Conservation (phyloP, 805 yeast species). For the Ogataea dorogensis region DNA sequence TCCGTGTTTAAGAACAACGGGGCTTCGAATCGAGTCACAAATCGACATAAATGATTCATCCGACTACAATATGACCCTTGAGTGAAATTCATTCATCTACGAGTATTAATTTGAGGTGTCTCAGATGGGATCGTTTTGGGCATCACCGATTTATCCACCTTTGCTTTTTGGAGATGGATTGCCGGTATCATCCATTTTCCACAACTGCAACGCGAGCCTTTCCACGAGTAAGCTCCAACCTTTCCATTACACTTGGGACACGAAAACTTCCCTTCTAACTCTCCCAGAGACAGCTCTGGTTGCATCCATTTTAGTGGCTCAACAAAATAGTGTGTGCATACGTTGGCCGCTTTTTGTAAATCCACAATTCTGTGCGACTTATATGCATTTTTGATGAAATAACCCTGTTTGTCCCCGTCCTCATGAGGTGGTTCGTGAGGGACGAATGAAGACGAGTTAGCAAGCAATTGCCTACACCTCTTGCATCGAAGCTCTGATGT, state of each 20-base stretch:
- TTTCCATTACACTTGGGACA: slow-evolving; percentile 86
- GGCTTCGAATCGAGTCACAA: slow-evolving; percentile 13
- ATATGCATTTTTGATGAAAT: slow-evolving; percentile 62
- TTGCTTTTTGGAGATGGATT: slow-evolving; percentile 72
- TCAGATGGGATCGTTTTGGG: slow-evolving; percentile 2
- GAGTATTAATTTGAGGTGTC: neutral
- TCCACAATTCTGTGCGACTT: slow-evolving; percentile 60
- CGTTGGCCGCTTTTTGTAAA: slow-evolving; percentile 51
- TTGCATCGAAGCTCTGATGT: slow-evolving; percentile 60
- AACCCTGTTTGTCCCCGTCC: slow-evolving; percentile 60
- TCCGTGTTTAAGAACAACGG: slow-evolving; percentile 16
- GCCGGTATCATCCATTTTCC: slow-evolving; percentile 97
- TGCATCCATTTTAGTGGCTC: slow-evolving; percentile 96
- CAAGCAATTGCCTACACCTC: slow-evolving; percentile 72
- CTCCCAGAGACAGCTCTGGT: slow-evolving; percentile 66
- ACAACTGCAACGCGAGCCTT: slow-evolving; percentile 90
- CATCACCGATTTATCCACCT: slow-evolving; percentile 81
- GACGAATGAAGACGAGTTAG: slow-evolving; percentile 59
- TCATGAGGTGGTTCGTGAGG: slow-evolving; percentile 62
- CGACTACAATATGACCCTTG: slow-evolving; percentile 34
- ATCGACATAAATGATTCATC: slow-evolving; percentile 20
- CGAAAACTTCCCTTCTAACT: slow-evolving; percentile 78
- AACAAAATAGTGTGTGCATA: slow-evolving; percentile 81
- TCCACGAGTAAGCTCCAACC: slow-evolving; percentile 93
- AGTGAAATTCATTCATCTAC: slow-evolving; percentile 12